phyloP scores from a whole-genome alignment of 116 monocot species.

The Iris pallida region DNA sequence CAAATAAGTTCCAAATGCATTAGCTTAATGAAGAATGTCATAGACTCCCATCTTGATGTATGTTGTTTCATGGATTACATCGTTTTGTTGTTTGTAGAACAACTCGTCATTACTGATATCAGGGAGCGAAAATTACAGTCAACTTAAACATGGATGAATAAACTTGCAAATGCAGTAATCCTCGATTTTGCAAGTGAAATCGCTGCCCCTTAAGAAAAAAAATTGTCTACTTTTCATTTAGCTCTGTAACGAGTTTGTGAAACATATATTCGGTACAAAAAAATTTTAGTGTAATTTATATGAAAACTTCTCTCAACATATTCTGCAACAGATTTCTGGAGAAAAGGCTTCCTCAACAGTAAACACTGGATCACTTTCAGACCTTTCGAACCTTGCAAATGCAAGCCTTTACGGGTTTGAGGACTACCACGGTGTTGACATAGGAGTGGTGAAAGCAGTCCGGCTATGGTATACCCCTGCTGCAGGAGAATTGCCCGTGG shows the following conservation, averaged over 20 bases:
- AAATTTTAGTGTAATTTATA: background rate
- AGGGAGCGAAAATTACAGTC: no score
- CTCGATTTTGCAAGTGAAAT: no score
- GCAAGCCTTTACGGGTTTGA: constrained; percentile 87
- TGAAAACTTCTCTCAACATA: background rate
- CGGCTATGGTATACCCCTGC: constrained; percentile 80
- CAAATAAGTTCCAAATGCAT: no score
- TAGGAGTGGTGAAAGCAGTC: constrained; percentile 72
- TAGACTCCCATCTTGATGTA: no score
- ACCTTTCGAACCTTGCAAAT: constrained; percentile 70
- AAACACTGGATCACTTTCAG: constrained; percentile 62
- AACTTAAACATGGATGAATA: no score
- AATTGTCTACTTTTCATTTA: no score
- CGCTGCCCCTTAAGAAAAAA: no score
- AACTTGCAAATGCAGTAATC: no score
- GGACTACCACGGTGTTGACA: constrained; percentile 96
- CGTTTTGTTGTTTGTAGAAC: no score
- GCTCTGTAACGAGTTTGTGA: background rate
- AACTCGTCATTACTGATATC: no score
- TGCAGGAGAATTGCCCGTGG: constrained; percentile 53
- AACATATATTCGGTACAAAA: background rate
- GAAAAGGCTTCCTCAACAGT: constrained; percentile 78
- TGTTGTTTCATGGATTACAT: no score
- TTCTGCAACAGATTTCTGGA: constrained; percentile 61
- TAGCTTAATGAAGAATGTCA: no score